Conservation (phyloP, 176 grass and related monocot genomes). For the Carex pumila region DNA sequence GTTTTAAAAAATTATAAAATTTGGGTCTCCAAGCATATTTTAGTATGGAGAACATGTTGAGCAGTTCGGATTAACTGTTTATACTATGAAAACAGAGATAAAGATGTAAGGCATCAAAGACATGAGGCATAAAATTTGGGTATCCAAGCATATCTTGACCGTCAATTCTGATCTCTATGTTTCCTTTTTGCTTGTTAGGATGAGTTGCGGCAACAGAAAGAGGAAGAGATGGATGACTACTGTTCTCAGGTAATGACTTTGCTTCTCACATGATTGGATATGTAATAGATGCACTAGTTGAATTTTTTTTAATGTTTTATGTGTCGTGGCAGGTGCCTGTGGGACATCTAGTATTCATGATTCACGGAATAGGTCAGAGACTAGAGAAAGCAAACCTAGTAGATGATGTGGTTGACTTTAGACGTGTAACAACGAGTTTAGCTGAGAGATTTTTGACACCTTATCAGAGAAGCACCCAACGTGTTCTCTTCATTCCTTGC, state of each 20-base stretch:
- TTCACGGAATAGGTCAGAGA: conserved; percentile 97
- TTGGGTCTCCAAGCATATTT: too few relatives aligned
- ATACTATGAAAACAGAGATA: too few relatives aligned
- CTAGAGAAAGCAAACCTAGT: conserved; percentile 97
- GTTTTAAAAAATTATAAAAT: too few relatives aligned
- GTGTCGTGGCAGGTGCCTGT: conserved; percentile 68
- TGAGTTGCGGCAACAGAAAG: conserved; percentile 89
- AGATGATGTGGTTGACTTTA: conserved; percentile 97
- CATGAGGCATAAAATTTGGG: too few relatives aligned
- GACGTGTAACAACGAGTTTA: conserved; percentile 64
- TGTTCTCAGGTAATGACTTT: conserved; percentile 72
- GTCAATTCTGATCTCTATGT: conserved; percentile 4
- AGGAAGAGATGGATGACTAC: conserved; percentile 99
- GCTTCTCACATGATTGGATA: neutral
- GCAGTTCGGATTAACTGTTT: too few relatives aligned
- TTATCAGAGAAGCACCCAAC: conserved; percentile 88
- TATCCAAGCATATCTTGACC: too few relatives aligned
- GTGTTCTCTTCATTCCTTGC: conserved; percentile 97
- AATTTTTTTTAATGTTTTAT: conserved; percentile 7
- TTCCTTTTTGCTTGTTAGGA: conserved; percentile 49
- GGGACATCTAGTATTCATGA: conserved; percentile 95
- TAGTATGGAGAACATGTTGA: too few relatives aligned
- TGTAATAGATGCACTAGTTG: conserved; percentile 5
- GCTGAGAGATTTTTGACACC: conserved; percentile 90
- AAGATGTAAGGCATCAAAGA: too few relatives aligned